These are phyloP conservation scores for Binderoboletus segoi DNA, from an alignment of 1,284 basidiomycete species.

Conservation along the genomic window DNA sequence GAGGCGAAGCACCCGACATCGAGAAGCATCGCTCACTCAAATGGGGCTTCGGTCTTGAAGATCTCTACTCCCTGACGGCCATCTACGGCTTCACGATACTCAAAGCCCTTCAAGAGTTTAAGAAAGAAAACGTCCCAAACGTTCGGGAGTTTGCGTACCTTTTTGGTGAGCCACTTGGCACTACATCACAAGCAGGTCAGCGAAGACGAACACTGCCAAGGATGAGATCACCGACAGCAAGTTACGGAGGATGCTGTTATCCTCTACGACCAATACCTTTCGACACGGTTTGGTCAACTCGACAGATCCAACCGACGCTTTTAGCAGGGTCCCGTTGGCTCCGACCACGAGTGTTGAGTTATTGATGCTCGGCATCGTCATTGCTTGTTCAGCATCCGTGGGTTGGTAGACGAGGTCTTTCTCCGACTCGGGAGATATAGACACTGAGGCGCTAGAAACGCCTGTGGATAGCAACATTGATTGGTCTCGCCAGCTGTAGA, in stretches of 20 bases:
- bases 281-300: constrained; percentile 44
- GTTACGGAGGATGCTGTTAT: constrained; percentile 76
- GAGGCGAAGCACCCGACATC: constrained; percentile 9
- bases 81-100: constrained; percentile 79
- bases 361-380: background rate
- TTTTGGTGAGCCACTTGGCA: constrained; percentile 81
- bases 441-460: constrained; percentile 16
- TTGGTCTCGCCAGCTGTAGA: constrained; percentile 31
- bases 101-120: constrained; percentile 59
- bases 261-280: constrained; percentile 80
- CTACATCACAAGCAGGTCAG: constrained; percentile 43
- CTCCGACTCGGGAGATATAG: constrained; percentile 29
- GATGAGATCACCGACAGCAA: constrained; percentile 54
- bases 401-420: constrained; percentile 19
- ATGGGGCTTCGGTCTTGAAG: constrained; percentile 67
- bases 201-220: background rate
- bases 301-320: constrained; percentile 56
- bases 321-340: constrained; percentile 60
- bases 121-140: constrained; percentile 9
- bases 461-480: constrained; percentile 10
- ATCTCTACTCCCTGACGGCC: constrained; percentile 84
- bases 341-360: constrained; percentile 58
- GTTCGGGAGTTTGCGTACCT: constrained; percentile 37
- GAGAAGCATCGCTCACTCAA: constrained; percentile 65
- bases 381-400: constrained; percentile 15